A percentile compares a stretch with the other conserved stretches of the same genome.
These are phyloP conservation scores for Lodderomyces elongisporus DNA, from an alignment of 1,139 yeast species.

Conservation along the genomic window DNA sequence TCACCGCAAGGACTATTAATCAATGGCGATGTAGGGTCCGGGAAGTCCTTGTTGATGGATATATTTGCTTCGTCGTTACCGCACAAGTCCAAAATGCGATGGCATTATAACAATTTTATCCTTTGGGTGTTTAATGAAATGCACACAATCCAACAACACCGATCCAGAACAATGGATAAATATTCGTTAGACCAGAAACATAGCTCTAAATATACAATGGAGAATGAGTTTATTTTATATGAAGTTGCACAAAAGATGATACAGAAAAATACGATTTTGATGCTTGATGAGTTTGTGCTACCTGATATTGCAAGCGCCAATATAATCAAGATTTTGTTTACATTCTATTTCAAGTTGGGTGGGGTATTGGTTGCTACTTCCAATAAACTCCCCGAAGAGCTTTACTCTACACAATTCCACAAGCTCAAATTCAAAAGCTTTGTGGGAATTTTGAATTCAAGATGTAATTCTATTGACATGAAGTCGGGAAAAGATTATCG, in stretches of 20 bases:
- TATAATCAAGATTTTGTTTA: slow-evolving; percentile 58
- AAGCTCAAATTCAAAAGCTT: slow-evolving; percentile 54
- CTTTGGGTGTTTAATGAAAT: slow-evolving; percentile 63
- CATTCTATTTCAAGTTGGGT: slow-evolving; percentile 66
- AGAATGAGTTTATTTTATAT: slow-evolving; percentile 60
- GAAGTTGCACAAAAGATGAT: slow-evolving; percentile 68
- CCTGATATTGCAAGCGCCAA: slow-evolving; percentile 73
- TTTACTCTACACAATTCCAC: slow-evolving; percentile 61
- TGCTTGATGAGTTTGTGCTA: slow-evolving; percentile 69
- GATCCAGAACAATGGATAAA: slow-evolving; percentile 14
- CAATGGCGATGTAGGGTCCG: slow-evolving; percentile 75
- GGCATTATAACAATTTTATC: slow-evolving; percentile 70
- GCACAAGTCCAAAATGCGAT: slow-evolving; percentile 57
- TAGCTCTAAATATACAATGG: slow-evolving; percentile 30
- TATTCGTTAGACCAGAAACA: not conserved
- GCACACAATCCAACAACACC: slow-evolving; percentile 47
- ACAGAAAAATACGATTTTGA: slow-evolving; percentile 50
- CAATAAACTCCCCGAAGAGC: slow-evolving; percentile 64
- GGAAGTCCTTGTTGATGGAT: slow-evolving; percentile 71
- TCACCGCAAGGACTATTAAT: slow-evolving; percentile 63
- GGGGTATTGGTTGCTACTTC: slow-evolving; percentile 74
- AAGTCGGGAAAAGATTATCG: slow-evolving; percentile 55
- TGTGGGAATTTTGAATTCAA: slow-evolving; percentile 50
- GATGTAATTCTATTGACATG: slow-evolving; percentile 66
- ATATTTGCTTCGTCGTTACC: slow-evolving; percentile 65